Base-by-base conservation (phyloP, 345 rosid genomes). In the Stellera chamaejasme region DNA sequence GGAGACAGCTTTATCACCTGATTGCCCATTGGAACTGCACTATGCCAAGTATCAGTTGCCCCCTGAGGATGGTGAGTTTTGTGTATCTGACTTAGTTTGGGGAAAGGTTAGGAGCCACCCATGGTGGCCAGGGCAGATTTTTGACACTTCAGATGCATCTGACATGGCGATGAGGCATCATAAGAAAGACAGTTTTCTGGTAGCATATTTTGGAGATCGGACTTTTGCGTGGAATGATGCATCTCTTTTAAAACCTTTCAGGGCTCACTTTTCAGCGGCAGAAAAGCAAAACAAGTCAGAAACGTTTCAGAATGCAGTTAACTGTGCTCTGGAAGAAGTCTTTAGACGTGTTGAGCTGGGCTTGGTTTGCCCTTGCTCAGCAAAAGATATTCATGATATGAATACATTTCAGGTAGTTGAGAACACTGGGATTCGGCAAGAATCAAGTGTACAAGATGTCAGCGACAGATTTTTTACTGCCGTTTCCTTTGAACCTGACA, bases 121-220 rank as follows among this genome's bases (percentile, higher is more conserved):
- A 2, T 82, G 88, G 93, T 85, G 93, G 93, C 93, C 93, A 57
- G 93, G 93, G 7, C 88, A 85, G 74, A 85, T 85, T 48, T 80
- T 76, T 64, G 78, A 85, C 71, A 71, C 84, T 56, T 69, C 82
- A n/a, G 78, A 78, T 64, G 82, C 93, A 14, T 82, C 86, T 6
- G 88, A 82, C 55, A 77, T 68, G 72, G 86, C 88, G 26, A 55
- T 72, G 66, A 78, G 71, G 58, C 71, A 80, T 78, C 71, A 79
- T 39, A 75, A 82, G 63, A 82, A 75, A 67, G 88, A 79, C 60
- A 68, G 76, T 54, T 79, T 72, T 73, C 73, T 85, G 71, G 88
- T 85, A 5, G 88, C 86, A 19, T 85, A 82, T 66, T 85, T 85
- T 70, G 88, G 93, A 13, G 93, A 85, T 69, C 66, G 79, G 54